These are phyloP conservation scores for Phlyctochytrium planicorne DNA, from an alignment of 192 early-diverging fungal genomes.

Conservation along the genomic window DNA sequence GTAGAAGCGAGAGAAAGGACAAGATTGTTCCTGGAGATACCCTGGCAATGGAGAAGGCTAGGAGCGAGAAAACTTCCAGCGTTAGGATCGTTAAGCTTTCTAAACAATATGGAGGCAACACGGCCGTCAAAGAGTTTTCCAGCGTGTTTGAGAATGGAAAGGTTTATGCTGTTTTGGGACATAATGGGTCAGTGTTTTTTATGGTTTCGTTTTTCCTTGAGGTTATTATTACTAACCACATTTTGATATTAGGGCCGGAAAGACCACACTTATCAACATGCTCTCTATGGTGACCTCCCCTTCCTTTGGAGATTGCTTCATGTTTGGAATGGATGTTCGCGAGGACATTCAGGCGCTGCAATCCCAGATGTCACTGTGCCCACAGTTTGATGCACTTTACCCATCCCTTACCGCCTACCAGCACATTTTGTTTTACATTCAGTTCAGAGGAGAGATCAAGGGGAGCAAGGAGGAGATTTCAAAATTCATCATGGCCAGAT, in stretches of 20 bases:
- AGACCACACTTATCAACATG: constrained; percentile 68
- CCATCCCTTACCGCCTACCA: constrained; percentile 62
- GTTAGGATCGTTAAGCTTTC: constrained; percentile 23
- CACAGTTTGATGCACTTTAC: constrained; percentile 70
- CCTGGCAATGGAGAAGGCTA: constrained; percentile 17
- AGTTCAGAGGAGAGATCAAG: constrained; percentile 58
- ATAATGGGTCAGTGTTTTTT: constrained; percentile 9
- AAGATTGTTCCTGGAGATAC: constrained; percentile 17
- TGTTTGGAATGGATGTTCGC: constrained; percentile 57
- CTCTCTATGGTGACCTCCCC: constrained; percentile 60
- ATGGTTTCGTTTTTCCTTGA: neutral
- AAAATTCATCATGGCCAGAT: constrained; percentile 44
- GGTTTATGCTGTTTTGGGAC: constrained; percentile 53
- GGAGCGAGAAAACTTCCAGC: neutral
- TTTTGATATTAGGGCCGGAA: constrained; percentile 64
- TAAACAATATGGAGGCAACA: constrained; percentile 20
- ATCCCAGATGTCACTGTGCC: constrained; percentile 67
- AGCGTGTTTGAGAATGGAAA: constrained; percentile 18
- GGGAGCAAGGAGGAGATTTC: constrained; percentile 43
- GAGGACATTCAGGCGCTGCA: constrained; percentile 53
- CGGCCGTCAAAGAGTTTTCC: constrained; percentile 31
- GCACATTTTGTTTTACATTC: constrained; percentile 59
- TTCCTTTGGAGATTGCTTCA: constrained; percentile 56
- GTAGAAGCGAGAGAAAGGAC: neutral
- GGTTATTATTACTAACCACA: neutral